Evolutionary conservation across 805 yeast species (phyloP), one percentile per base, ranked within the genome.

Genomic region (Candida broadrunensis): DNA sequence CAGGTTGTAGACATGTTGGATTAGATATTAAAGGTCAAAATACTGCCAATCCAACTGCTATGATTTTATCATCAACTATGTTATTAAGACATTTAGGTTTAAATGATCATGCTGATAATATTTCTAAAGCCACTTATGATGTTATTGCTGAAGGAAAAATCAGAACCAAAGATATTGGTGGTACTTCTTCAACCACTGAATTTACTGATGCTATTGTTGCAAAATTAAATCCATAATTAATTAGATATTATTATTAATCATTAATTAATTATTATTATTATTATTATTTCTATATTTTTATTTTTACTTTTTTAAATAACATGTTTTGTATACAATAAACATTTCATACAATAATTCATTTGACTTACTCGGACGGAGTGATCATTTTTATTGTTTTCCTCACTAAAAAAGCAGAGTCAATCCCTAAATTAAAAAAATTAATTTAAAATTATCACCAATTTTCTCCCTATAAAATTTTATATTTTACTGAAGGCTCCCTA

Each of bases 1-100:
- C 99, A 59, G 99, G 98, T 73, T 90, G 97, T 75, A 87, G 99
- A 80, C 98, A 90, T 76, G 98, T 90, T 60, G 98, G 98, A 71
- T 78, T 91, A 57, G 97, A 91, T 70, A 87, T 93, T 67, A 78
- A 87, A 77, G 97, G 96, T 63, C 80, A 87, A 71, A 86, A 88
- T 77, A 78, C 88, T 50, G 98, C 98, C 51, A 91, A 91, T 82
- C 99, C 99, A 65, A 88, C 97, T 47, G 98, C 97, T 55, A 85
- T 91, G 91, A 85, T 91, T 58, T 77, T 93, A 60, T 88, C 97
- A 45, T 80, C 96, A 35, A 72, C 90, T 49, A 81, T 91, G 85
- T 69, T 91, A 83, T 80, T 91, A 73, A 87, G 97, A 75, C 99
- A 91, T 72, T 79, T 91, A 62, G 97, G 97, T 51, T 77, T 91